Conservation (phyloP, 805 yeast species). For the Cephaloascus fragrans region DNA sequence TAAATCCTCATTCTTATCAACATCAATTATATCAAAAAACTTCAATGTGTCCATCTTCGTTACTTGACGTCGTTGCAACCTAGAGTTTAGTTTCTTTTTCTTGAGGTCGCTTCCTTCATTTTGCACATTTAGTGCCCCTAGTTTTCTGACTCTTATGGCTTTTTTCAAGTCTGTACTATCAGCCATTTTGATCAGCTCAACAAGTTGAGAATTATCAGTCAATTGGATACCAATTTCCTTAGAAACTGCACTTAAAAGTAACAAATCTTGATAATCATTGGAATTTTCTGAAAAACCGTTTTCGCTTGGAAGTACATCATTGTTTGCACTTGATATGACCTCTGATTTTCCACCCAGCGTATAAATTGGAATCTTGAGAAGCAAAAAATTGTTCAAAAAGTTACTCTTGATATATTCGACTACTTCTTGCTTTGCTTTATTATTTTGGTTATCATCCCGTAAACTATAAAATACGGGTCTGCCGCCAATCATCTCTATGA, state of each 20-base stretch:
- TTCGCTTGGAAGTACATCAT: neutral
- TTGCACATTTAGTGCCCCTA: neutral
- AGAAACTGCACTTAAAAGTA: neutral
- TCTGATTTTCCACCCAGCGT: neutral
- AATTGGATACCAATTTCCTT: neutral
- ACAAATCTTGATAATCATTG: neutral
- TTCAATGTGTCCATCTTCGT: neutral
- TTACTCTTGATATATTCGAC: neutral
- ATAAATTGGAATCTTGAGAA: neutral
- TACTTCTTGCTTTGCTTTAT: neutral
- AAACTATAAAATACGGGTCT: neutral
- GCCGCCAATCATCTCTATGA: constrained; percentile 15
- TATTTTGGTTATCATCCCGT: neutral
- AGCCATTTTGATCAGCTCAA: neutral
- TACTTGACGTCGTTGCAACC: neutral
- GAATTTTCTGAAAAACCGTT: neutral
- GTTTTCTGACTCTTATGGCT: neutral
- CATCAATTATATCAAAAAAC: constrained; percentile 3
- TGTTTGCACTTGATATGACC: neutral
- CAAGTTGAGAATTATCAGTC: neutral
- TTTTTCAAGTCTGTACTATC: neutral
- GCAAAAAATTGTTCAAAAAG: neutral
- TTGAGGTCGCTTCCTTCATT: neutral
- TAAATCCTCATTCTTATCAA: neutral
- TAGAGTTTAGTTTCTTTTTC: neutral